Evolutionary conservation across 495 filamentous ascomycete genomes (phyloP).

Genomic region (Talaromyces thailandensis): DNA sequence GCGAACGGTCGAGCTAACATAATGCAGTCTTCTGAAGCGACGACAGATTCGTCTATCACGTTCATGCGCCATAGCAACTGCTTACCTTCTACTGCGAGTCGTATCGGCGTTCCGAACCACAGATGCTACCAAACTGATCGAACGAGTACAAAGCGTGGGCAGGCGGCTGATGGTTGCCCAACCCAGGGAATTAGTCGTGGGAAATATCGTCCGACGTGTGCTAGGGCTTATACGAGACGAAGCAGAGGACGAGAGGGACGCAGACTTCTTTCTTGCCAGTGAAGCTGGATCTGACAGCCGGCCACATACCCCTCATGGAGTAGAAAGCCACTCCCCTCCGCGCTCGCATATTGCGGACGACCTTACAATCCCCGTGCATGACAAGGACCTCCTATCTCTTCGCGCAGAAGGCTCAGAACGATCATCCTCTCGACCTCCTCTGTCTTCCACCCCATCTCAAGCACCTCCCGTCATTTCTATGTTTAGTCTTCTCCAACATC

Average conservation of each 20-base stretch:
- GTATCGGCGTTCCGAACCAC: constrained; percentile 58
- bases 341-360: constrained; percentile 10
- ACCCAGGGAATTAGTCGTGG: constrained; percentile 81
- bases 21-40: constrained; percentile 69
- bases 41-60: constrained; percentile 80
- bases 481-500: constrained; percentile 73
- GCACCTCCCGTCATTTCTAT: constrained; percentile 51
- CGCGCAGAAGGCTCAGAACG: constrained; percentile 27
- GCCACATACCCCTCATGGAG: constrained; percentile 37
- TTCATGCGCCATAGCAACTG: constrained; percentile 83
- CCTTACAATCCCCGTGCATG: constrained; percentile 9
- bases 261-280: constrained; percentile 45
- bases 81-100: constrained; percentile 74
- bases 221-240: constrained; percentile 88
- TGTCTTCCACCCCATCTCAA: constrained; percentile 43
- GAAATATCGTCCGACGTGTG: constrained; percentile 86
- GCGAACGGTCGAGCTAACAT: background rate
- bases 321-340: constrained; percentile 21
- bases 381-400: constrained; percentile 21
- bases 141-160: constrained; percentile 67
- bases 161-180: constrained; percentile 67
- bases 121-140: constrained; percentile 68
- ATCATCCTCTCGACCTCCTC: constrained; percentile 41
- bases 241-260: constrained; percentile 69
- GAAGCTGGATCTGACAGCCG: constrained; percentile 40